These are phyloP conservation scores for Suillus paluster DNA, from an alignment of 768 basidiomycete species.

Conservation along the genomic window DNA sequence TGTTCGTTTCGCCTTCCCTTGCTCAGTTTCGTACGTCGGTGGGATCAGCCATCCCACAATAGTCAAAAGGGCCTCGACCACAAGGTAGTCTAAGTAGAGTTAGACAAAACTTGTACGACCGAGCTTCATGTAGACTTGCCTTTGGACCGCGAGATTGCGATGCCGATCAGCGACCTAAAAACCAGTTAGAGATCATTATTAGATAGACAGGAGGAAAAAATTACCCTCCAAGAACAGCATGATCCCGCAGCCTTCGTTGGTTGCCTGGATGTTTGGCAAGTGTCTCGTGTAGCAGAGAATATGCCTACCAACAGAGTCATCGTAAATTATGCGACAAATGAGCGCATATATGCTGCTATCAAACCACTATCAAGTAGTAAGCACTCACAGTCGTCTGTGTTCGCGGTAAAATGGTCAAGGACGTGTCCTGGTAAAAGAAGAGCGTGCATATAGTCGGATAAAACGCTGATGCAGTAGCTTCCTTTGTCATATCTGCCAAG, in stretches of 20 bases:
- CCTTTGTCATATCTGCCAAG: constrained; percentile 26
- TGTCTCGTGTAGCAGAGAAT: constrained; percentile 54
- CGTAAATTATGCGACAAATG: constrained; percentile 18
- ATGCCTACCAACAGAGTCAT: constrained; percentile 46
- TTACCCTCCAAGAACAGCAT: constrained; percentile 54
- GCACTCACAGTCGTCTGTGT: constrained; percentile 1
- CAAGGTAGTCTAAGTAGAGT: constrained; percentile 51
- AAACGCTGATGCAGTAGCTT: constrained; percentile 29
- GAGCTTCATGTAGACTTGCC: constrained; percentile 36
- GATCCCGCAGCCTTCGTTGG: constrained; percentile 49
- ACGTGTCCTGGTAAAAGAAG: constrained; percentile 36
- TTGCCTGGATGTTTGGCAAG: constrained; percentile 46
- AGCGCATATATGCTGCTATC: constrained; percentile 34
- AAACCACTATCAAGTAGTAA: neutral
- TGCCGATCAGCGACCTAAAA: constrained; percentile 51
- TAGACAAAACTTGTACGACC: neutral
- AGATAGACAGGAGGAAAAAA: constrained; percentile 6
- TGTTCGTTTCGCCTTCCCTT: constrained; percentile 41
- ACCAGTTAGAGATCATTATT: constrained; percentile 5
- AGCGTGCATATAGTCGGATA: constrained; percentile 41
- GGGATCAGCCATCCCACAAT: constrained; percentile 62
- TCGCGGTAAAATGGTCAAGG: constrained; percentile 24
- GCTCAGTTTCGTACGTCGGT: constrained; percentile 39
- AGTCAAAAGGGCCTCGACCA: constrained; percentile 59
- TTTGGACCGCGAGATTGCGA: constrained; percentile 49